Conservation (phyloP, 495 filamentous ascomycete genomes). For the Aspergillus olivimuriae region DNA sequence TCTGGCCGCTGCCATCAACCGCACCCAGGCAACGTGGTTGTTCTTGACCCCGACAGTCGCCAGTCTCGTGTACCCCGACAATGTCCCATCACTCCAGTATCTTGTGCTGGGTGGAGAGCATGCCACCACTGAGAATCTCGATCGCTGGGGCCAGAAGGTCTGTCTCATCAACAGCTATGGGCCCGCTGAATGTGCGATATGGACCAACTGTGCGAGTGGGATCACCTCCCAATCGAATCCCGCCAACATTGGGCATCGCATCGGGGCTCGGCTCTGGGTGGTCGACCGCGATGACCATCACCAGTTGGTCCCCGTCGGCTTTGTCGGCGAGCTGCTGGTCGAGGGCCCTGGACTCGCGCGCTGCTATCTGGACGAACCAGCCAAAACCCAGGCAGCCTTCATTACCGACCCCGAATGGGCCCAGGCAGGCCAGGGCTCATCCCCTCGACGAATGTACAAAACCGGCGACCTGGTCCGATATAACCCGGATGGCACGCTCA, state of each 20-base stretch:
- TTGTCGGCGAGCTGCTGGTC: conserved; percentile 37
- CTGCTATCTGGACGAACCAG: conserved; percentile 29
- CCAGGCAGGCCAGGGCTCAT: too few relatives aligned
- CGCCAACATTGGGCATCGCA: conserved; percentile 26
- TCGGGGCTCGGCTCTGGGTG: conserved; percentile 25
- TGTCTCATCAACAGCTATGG: too few relatives aligned
- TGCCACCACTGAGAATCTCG: too few relatives aligned
- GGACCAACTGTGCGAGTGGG: too few relatives aligned
- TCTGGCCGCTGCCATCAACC: conserved; percentile 19
- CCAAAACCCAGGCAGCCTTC: conserved; percentile 25
- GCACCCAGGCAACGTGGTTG: conserved; percentile 21
- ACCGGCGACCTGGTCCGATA: neutral
- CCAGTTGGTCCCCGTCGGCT: conserved; percentile 32
- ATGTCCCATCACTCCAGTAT: too few relatives aligned
- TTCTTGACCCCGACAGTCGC: conserved; percentile 33
- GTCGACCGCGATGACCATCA: conserved; percentile 25
- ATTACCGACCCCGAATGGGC: conserved; percentile 7
- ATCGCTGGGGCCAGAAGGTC: too few relatives aligned
- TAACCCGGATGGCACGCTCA: neutral
- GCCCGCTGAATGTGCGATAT: too few relatives aligned
- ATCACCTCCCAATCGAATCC: too few relatives aligned
- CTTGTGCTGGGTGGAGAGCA: too few relatives aligned
- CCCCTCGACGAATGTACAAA: neutral
- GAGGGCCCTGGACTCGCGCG: conserved; percentile 32
- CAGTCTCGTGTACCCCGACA: too few relatives aligned